Percentiles rank a stretch among this genome's conserved stretches.
phyloP scores from a whole-genome alignment of 768 basidiomycete genomes.

The Tylopilus rubrobrunneus region DNA sequence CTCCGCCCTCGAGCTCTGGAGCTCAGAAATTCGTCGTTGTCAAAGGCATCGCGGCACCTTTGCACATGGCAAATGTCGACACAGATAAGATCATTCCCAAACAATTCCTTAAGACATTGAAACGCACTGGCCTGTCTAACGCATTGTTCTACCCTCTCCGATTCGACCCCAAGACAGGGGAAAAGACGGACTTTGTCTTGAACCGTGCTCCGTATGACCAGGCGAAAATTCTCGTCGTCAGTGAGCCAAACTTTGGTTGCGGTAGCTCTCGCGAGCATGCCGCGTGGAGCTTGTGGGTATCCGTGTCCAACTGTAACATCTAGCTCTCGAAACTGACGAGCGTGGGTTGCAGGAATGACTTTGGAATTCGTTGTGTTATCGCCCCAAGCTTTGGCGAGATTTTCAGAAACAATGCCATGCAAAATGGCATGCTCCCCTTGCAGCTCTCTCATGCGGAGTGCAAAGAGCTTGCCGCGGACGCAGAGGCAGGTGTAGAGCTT shows the following conservation, averaged over 20 bases:
- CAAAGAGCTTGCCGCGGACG: conserved; percentile 69
- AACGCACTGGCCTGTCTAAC: conserved; percentile 81
- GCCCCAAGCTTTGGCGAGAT: conserved; percentile 91
- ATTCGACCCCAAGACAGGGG: conserved; percentile 72
- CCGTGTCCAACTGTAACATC: background rate
- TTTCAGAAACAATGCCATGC: conserved; percentile 86
- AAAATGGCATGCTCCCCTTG: conserved; percentile 89
- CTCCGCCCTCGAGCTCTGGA: conserved; percentile 43
- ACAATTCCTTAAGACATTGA: conserved; percentile 89
- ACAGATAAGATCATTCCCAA: conserved; percentile 95
- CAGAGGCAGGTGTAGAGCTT: conserved; percentile 67
- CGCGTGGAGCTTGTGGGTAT: conserved; percentile 75
- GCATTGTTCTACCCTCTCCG: conserved; percentile 82
- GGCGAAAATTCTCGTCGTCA: conserved; percentile 78
- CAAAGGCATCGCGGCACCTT: conserved; percentile 74
- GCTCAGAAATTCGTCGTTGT: conserved; percentile 64
- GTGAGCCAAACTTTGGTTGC: conserved; percentile 87
- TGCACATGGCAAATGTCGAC: conserved; percentile 82
- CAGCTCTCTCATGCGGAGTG: conserved; percentile 68
- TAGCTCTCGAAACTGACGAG: conserved; percentile 1
- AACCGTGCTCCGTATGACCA: conserved; percentile 76
- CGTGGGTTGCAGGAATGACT: conserved; percentile 59
- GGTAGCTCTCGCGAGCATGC: conserved; percentile 91
- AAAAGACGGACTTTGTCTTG: conserved; percentile 79
- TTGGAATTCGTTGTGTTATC: conserved; percentile 84